Base-by-base conservation (phyloP, 2,329 filamentous ascomycete genomes). In the Sporothrix brunneoviolacea region DNA sequence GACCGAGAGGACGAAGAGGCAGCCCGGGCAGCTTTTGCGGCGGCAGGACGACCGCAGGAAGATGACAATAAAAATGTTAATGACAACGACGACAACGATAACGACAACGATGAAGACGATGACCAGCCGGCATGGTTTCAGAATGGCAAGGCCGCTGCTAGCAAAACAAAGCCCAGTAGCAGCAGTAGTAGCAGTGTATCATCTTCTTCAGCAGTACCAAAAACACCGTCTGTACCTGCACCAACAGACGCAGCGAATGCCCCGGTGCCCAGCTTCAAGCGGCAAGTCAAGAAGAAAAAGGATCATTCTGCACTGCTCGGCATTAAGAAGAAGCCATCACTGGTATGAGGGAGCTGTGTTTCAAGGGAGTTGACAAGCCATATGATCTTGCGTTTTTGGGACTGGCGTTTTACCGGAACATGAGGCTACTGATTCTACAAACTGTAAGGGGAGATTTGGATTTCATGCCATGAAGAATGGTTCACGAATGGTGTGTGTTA, bases 221-320 rank as follows among this genome's bases (percentile, higher is more conserved):
- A 52, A 22, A 21, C 41, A 13, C 41, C 33, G 21, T 7, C 15
- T 12, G 30, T n/a, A 30, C 19, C 19, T 8, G 30, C 24, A 8
- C 30, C 32, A 18, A 8, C 9, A 9, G 18, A 21, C 6, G 10
- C 24, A 28, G 24, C 5, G 24, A 28, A 10, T 10, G 24, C 10
- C 6, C 24, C 81, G 2, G 75, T 78, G 5, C 83, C 84, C 3
- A 81, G 80, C 0, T 94, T 91, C 62, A 86, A 86, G 65, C 76
- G 86, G 54, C 79, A 82, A 38, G 75, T 84, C 43, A 95, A 95
- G 71, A 85, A 88, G 70, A 97, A 95, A 71, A 95, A 93, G 68
- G 83, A 93, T 53, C 79, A 86, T 51, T 73, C 82, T 1, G 82
- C 84, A 13, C 71, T 83, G 19, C 67, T 95, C 43, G 90, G 91